phyloP scores from a whole-genome alignment of 176 grass and related monocot genomes.

The Triticum urartu region DNA sequence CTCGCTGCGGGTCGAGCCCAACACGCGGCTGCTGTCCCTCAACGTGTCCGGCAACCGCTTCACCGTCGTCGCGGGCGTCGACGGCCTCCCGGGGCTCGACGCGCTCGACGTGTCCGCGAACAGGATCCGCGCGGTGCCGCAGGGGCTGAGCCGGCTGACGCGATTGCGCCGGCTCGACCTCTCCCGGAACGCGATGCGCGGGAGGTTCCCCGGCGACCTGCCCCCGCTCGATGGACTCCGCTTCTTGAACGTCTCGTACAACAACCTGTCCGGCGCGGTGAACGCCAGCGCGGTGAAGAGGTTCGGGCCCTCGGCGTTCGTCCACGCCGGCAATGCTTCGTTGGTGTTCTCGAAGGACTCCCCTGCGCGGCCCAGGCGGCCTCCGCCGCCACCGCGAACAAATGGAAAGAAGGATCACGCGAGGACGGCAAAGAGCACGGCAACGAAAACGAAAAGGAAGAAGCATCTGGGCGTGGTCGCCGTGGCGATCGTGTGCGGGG shows the following conservation, averaged over 20 bases:
- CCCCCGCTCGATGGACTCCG: slow-evolving; percentile 39
- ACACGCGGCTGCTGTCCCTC: slow-evolving; percentile 39
- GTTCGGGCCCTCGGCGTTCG: slow-evolving; percentile 68
- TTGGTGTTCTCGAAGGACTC: slow-evolving; percentile 27
- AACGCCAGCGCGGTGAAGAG: slow-evolving; percentile 35
- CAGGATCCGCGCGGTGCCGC: slow-evolving; percentile 48
- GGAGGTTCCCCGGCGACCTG: slow-evolving; percentile 56
- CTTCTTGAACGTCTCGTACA: slow-evolving; percentile 72
- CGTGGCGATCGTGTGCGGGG: slow-evolving; percentile 37
- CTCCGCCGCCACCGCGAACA: neutral
- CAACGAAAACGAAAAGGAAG: neutral
- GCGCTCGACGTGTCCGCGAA: slow-evolving; percentile 63
- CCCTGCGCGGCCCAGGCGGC: neutral
- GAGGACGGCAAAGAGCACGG: neutral
- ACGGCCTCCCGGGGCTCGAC: slow-evolving; percentile 26
- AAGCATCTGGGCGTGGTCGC: slow-evolving; percentile 32
- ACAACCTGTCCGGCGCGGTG: slow-evolving; percentile 61
- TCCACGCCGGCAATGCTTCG: slow-evolving; percentile 52
- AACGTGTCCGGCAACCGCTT: slow-evolving; percentile 85
- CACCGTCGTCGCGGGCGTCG: slow-evolving; percentile 48
- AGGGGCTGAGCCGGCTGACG: slow-evolving; percentile 39
- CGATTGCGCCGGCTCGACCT: slow-evolving; percentile 53
- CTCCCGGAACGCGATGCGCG: slow-evolving; percentile 64
- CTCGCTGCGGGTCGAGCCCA: slow-evolving; percentile 42
- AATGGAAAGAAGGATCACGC: neutral